Percentiles rank a stretch among this genome's conserved stretches.
phyloP scores from a whole-genome alignment of 371 early-diverging fungal species.

The Mortierella sp. region DNA sequence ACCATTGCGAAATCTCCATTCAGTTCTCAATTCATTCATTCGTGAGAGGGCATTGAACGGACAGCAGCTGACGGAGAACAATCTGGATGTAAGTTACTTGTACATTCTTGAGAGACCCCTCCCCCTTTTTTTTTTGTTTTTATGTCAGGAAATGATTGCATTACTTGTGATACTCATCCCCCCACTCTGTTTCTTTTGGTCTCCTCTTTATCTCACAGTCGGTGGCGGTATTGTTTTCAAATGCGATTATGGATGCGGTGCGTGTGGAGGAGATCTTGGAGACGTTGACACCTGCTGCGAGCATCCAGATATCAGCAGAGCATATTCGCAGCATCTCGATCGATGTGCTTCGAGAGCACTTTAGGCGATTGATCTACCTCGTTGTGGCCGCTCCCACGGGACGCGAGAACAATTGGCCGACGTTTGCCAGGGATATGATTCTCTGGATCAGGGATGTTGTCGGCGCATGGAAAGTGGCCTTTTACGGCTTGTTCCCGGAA shows the following conservation, averaged over 20 bases:
- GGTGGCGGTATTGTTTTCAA: constrained; percentile 47
- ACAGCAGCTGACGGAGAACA: constrained; percentile 44
- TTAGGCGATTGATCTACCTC: constrained; percentile 47
- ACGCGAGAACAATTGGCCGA: constrained; percentile 48
- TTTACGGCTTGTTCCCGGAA: constrained; percentile 47
- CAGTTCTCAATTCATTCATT: constrained; percentile 42
- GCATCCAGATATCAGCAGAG: constrained; percentile 32
- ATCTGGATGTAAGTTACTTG: constrained; percentile 36
- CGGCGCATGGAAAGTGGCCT: constrained; percentile 50
- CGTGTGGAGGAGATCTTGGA: constrained; percentile 44
- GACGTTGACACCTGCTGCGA: constrained; percentile 35
- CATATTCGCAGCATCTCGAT: constrained; percentile 50
- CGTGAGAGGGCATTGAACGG: constrained; percentile 43
- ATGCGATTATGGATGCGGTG: constrained; percentile 49
- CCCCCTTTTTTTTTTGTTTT: too few species aligned
- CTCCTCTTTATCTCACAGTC: constrained; percentile 14
- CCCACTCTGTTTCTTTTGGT: neutral
- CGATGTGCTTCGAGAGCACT: constrained; percentile 48
- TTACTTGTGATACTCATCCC: too few species aligned
- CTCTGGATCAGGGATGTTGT: constrained; percentile 56
- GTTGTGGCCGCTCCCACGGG: constrained; percentile 45
- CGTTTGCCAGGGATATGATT: constrained; percentile 52
- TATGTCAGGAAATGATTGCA: too few species aligned
- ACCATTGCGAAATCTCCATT: constrained; percentile 48
- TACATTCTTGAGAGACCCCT: neutral